phyloP scores from a whole-genome alignment of 148 eudicot genomes.

The Heliamphora exappendiculata region DNA sequence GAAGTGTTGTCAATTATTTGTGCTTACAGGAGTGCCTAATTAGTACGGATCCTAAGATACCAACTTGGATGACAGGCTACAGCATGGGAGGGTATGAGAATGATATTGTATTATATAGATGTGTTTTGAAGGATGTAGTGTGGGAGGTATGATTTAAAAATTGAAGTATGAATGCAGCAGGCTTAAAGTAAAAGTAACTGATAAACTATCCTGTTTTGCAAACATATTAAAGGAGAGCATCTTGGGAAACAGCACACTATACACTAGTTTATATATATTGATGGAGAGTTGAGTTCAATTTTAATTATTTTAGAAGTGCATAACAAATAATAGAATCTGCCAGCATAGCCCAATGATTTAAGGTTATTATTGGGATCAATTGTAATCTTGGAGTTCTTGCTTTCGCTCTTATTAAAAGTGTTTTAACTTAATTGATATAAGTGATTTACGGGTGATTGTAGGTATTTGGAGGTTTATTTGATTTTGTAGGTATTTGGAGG shows the following conservation, averaged over 20 bases:
- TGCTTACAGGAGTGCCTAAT: neutral
- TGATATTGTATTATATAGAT: neutral
- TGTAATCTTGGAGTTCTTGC: too few species aligned
- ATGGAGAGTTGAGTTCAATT: too few species aligned
- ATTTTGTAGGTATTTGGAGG: too few species aligned
- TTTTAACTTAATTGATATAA: too few species aligned
- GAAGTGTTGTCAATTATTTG: neutral
- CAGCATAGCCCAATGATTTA: neutral
- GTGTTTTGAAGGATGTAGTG: neutral
- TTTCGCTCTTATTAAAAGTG: too few species aligned
- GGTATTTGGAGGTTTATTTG: too few species aligned
- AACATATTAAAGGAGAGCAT: neutral
- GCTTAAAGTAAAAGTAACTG: neutral
- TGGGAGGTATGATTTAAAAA: neutral
- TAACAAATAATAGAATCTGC: neutral
- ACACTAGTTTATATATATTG: too few species aligned
- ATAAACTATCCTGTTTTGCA: neutral
- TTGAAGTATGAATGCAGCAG: neutral
- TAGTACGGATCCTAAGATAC: neutral
- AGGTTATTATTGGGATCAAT: too few species aligned
- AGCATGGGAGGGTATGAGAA: neutral
- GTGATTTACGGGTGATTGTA: too few species aligned
- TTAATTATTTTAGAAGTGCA: neutral
- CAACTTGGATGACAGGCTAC: neutral
- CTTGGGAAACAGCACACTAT: too few species aligned